Evolutionary conservation across 176 grass and related monocot species (phyloP), one percentile per base, ranked within the genome.

Genomic region (Oryza australiensis): DNA sequence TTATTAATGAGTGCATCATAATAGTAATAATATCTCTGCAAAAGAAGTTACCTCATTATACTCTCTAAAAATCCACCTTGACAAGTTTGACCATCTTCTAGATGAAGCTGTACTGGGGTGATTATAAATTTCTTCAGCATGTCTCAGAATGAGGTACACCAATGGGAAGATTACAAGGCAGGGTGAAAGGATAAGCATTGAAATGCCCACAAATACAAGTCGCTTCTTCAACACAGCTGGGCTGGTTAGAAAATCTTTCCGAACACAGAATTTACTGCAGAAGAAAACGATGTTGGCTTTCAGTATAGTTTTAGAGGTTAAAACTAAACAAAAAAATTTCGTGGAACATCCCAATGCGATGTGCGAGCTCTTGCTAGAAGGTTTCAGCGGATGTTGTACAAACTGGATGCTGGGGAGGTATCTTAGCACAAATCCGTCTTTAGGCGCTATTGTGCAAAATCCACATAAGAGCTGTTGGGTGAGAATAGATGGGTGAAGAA

Each of bases 11-110:
- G 5, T 55, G 49, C 48, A n/a, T 66, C 9, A 65, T 48, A 51
- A 16, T 41, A 77, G 1, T 15, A 62, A 23, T 46, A 63, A 66
- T 28, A 73, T 12, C 38, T 62, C 14, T 83, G 29, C 51, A 64
- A 59, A 28, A 68, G 70, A 87, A 81, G 68, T 26, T 85, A 99
- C 97, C 97, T 99, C 97, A 27, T 99, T 99, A 76, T 95, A 95
- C 62, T 99, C 97, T 82, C 97, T 91, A 48, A 99, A 91, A 82
- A 94, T 99, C 97, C 97, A 99, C 63, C 92, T 94, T 27, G 97
- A 91, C 69, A 99, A 88, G 80, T 94, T 99, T 76, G 97, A 99
- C 97, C 97, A 99, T 66, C 97, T 87, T 73, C 97, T 86, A 82
- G 97, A 99, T 62, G 97, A 99, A 23, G 97, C 97, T 77, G 89